Percentiles rank a stretch among this genome's conserved stretches.
Evolutionary conservation across 305 asterid genomes (phyloP).

Genomic region (Fraxinus albicans): DNA sequence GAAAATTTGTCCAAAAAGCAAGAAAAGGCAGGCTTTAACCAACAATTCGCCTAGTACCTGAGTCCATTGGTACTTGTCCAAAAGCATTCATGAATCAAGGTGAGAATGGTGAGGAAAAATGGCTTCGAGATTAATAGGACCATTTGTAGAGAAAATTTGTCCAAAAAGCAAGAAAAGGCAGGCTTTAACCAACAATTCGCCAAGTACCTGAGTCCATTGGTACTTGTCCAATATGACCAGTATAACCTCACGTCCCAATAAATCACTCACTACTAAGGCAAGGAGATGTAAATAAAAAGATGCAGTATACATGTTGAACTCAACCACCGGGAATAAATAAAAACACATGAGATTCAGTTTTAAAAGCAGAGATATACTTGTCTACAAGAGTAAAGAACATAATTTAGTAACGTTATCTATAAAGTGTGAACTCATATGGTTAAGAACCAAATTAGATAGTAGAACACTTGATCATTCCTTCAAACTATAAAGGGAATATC

Average conservation of each 20-base stretch:
- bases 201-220: neutral
- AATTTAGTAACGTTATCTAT: neutral
- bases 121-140: neutral
- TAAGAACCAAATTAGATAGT: neutral
- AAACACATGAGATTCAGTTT: neutral
- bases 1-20: neutral
- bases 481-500: neutral
- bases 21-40: neutral
- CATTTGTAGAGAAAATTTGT: neutral
- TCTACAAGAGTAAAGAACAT: neutral
- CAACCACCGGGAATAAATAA: neutral
- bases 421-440: neutral
- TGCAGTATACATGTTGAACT: neutral
- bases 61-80: neutral
- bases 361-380: neutral
- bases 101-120: neutral
- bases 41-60: neutral
- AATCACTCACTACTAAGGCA: neutral
- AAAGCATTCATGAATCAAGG: neutral
- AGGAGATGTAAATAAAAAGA: neutral
- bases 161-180: neutral
- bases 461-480: neutral
- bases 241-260: neutral
- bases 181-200: neutral
- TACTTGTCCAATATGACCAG: neutral